Percentiles rank a stretch among this genome's conserved stretches.
Conservation (phyloP, 2,329 filamentous ascomycete genomes). For the Pseudogymnoascus sp. region DNA sequence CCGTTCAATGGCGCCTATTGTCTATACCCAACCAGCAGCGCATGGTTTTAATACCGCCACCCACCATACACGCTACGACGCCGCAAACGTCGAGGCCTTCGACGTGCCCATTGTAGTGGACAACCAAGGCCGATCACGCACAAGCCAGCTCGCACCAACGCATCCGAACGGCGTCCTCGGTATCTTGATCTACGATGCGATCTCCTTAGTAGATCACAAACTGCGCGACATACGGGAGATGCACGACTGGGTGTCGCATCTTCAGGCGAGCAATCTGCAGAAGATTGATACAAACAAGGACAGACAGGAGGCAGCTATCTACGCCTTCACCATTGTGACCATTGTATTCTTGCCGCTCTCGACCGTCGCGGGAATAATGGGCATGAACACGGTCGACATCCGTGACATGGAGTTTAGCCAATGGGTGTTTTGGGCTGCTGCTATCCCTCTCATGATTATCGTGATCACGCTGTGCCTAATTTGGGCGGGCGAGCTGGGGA, state of each 20-base stretch:
- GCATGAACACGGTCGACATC: slow-evolving; percentile 30
- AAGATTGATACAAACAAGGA: slow-evolving; percentile 25
- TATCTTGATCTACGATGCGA: slow-evolving; percentile 18
- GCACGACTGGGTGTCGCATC: slow-evolving; percentile 16
- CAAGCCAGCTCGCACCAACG: slow-evolving; percentile 4
- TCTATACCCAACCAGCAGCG: background rate
- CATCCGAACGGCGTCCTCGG: slow-evolving; percentile 18
- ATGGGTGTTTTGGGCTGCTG: slow-evolving; percentile 29
- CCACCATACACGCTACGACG: background rate
- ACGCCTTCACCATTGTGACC: slow-evolving; percentile 30
- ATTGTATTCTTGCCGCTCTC: slow-evolving; percentile 30
- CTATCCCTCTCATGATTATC: slow-evolving; percentile 25
- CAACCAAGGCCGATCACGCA: background rate
- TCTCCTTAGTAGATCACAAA: slow-evolving; percentile 17
- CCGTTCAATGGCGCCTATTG: background rate
- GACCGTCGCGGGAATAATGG: slow-evolving; percentile 27
- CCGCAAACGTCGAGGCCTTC: background rate
- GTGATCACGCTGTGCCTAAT: slow-evolving; percentile 21
- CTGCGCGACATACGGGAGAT: slow-evolving; percentile 19
- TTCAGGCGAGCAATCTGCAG: slow-evolving; percentile 20
- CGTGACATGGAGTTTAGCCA: slow-evolving; percentile 26
- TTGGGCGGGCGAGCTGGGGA: slow-evolving; percentile 18
- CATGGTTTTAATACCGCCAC: background rate
- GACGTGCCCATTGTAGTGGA: background rate
- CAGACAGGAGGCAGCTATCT: slow-evolving; percentile 26